These are phyloP conservation scores for Alloascoidea hylecoeti DNA, from an alignment of 805 yeast species.

Conservation along the genomic window DNA sequence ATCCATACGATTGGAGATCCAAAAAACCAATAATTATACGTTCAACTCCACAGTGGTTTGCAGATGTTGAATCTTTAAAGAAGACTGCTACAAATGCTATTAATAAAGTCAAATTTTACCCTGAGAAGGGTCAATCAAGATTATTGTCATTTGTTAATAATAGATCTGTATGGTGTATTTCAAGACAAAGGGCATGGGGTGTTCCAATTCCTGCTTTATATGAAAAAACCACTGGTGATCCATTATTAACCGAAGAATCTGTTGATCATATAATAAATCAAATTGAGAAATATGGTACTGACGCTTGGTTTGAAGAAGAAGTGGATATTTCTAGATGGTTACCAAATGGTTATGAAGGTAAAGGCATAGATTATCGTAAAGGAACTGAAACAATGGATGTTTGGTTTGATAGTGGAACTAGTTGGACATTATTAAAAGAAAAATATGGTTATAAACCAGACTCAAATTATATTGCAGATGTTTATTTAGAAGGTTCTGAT, in stretches of 20 bases:
- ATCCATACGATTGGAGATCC: constrained; percentile 96
- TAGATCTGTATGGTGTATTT: constrained; percentile 94
- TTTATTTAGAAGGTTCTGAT: constrained; percentile 94
- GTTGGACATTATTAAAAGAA: constrained; percentile 56
- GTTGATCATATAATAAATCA: constrained; percentile 42
- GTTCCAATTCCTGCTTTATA: constrained; percentile 90
- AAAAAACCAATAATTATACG: constrained; percentile 90
- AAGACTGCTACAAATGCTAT: constrained; percentile 44
- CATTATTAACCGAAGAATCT: constrained; percentile 41
- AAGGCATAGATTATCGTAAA: constrained; percentile 33
- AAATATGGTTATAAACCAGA: constrained; percentile 20
- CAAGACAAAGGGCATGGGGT: constrained; percentile 96
- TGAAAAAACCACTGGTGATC: constrained; percentile 42
- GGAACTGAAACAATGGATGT: constrained; percentile 95
- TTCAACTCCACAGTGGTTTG: constrained; percentile 96
- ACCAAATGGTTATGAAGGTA: constrained; percentile 32
- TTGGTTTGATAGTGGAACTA: constrained; percentile 96
- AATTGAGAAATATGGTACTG: constrained; percentile 48
- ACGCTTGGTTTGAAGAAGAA: constrained; percentile 64
- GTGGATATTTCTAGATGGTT: constrained; percentile 53
- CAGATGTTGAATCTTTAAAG: constrained; percentile 68
- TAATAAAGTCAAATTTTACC: constrained; percentile 52
- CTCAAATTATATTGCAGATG: constrained; percentile 41
- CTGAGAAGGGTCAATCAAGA: constrained; percentile 59
- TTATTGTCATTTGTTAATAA: constrained; percentile 57